These are phyloP conservation scores for Pseudogymnoascus sp. DNA, from an alignment of 2,329 filamentous ascomycete genomes.

Conservation along the genomic window DNA sequence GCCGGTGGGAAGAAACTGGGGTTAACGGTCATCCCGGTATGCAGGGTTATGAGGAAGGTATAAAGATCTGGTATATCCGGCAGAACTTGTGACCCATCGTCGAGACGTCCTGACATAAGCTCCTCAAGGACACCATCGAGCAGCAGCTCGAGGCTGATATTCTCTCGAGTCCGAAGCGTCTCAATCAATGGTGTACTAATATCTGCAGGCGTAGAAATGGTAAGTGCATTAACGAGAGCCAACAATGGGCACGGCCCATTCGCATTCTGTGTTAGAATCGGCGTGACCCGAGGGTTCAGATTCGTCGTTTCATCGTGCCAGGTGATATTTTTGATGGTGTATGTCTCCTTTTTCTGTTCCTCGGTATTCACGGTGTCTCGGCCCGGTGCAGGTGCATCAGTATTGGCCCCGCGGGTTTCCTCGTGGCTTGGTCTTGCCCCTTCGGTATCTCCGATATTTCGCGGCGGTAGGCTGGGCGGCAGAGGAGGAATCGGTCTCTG, in stretches of 20 bases:
- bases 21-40: conserved; percentile 98
- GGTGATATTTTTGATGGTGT: conserved; percentile 83
- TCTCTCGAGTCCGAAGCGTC: conserved; percentile 69
- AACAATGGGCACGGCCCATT: conserved; percentile 93
- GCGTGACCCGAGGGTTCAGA: conserved; percentile 64
- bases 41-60: conserved; percentile 74
- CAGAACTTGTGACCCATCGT: conserved; percentile 50
- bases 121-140: conserved; percentile 90
- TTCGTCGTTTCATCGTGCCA: conserved; percentile 63
- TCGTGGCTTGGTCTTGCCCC: conserved; percentile 15
- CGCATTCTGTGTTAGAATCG: conserved; percentile 83
- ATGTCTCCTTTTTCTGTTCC: conserved; percentile 53
- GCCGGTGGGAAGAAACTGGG: conserved; percentile 66
- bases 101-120: conserved; percentile 69
- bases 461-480: background rate
- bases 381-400: conserved; percentile 11
- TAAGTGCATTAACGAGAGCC: conserved; percentile 85
- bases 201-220: conserved; percentile 66
- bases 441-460: conserved; percentile 21
- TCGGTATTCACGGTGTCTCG: conserved; percentile 1
- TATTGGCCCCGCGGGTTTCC: conserved; percentile 19
- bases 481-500: background rate
- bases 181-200: conserved; percentile 65
- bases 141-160: conserved; percentile 76
- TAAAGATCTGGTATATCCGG: conserved; percentile 87